phyloP scores from a whole-genome alignment of 305 asterid species.

The Fraxinus latifolia region DNA sequence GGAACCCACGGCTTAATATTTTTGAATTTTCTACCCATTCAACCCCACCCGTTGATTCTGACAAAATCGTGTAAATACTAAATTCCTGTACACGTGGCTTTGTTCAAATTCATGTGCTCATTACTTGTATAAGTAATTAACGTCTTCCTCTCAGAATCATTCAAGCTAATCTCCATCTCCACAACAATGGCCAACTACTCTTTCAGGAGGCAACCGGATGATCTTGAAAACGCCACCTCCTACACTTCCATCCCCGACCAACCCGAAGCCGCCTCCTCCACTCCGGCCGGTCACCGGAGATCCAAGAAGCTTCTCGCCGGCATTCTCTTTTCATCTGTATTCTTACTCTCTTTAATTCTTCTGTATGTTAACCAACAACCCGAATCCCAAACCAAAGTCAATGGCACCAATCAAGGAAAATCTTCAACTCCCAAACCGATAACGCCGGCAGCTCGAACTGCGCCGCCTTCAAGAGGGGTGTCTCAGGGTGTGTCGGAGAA shows the following conservation, averaged over 20 bases:
- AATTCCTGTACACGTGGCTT: not conserved
- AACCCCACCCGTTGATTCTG: not conserved
- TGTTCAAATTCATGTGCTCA: too few species aligned
- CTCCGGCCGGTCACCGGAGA: not conserved
- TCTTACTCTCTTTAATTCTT: constrained; percentile 20
- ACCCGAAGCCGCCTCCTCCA: not conserved
- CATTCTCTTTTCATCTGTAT: constrained; percentile 23
- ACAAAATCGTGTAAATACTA: not conserved
- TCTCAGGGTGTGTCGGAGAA: constrained; percentile 70
- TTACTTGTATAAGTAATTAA: not conserved
- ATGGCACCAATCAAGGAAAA: not conserved
- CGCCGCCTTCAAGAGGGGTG: constrained; percentile 48
- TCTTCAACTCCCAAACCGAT: constrained; percentile 5
- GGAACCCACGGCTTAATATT: not conserved
- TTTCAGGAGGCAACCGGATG: constrained; percentile 22
- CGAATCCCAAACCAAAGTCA: constrained; percentile 15
- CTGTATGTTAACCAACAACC: constrained; percentile 33
- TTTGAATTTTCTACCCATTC: not conserved
- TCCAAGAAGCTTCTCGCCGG: constrained; percentile 26
- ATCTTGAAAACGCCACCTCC: constrained; percentile 34
- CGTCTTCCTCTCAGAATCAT: not conserved
- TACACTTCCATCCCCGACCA: constrained; percentile 28
- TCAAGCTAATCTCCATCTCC: not conserved
- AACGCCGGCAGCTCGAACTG: constrained; percentile 17
- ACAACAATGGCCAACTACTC: constrained; percentile 14